phyloP scores from a whole-genome alignment of 78 protist genomes.

The Speleostelium caveatum region DNA sequence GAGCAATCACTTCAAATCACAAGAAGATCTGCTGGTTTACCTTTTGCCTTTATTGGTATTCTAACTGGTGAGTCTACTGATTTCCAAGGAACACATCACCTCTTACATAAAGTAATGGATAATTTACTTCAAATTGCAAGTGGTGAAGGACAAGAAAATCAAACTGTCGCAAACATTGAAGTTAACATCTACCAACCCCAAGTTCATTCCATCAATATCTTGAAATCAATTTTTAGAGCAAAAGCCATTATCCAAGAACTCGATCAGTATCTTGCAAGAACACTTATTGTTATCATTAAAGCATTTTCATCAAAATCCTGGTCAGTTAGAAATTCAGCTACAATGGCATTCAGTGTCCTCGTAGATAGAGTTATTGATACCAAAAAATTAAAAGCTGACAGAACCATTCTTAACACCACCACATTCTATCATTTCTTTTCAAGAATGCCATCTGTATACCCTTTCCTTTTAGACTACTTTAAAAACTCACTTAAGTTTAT shows the following conservation, averaged over 20 bases:
- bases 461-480: constrained; percentile 72
- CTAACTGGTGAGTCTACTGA: constrained; percentile 61
- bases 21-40: constrained; percentile 77
- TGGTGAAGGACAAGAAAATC: not conserved
- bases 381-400: constrained; percentile 49
- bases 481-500: constrained; percentile 10
- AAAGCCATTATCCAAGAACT: constrained; percentile 61
- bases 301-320: constrained; percentile 74
- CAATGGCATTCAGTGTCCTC: constrained; percentile 75
- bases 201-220: constrained; percentile 76
- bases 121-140: constrained; percentile 24
- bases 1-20: constrained; percentile 77
- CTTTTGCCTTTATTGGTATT: constrained; percentile 69
- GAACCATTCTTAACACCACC: constrained; percentile 45
- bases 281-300: constrained; percentile 34
- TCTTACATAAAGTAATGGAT: constrained; percentile 32
- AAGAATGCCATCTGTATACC: constrained; percentile 67
- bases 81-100: constrained; percentile 25
- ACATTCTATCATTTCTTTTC: constrained; percentile 75
- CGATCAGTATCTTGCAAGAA: constrained; percentile 44
- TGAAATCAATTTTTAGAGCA: constrained; percentile 54
- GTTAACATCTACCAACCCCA: constrained; percentile 37
- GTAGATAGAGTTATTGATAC: constrained; percentile 72
- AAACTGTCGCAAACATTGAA: constrained; percentile 1
- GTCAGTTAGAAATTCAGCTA: constrained; percentile 82